phyloP scores from a whole-genome alignment of 305 asterid genomes.

The Fraxinus sp. region DNA sequence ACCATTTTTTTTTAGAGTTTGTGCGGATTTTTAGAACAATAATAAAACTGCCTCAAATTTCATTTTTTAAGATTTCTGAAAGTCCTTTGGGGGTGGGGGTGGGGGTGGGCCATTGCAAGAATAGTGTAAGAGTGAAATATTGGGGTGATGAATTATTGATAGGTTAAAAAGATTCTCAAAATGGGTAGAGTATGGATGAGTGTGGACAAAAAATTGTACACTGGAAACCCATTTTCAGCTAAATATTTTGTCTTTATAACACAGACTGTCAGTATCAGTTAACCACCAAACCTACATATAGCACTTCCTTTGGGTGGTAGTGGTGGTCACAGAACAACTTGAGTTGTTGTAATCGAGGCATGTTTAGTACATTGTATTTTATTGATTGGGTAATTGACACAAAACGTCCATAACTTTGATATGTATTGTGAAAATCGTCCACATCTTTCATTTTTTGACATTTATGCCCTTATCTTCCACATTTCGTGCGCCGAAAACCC shows the following conservation, averaged over 20 bases:
- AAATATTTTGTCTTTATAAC: slow-evolving; percentile 20
- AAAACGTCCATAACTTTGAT: too few relatives aligned
- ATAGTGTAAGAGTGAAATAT: neutral
- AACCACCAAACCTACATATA: neutral
- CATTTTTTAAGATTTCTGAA: neutral
- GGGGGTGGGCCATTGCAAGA: neutral
- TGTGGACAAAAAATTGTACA: slow-evolving; percentile 8
- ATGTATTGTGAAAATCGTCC: too few relatives aligned
- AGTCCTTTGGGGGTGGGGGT: neutral
- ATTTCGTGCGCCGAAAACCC: too few relatives aligned
- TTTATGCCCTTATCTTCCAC: too few relatives aligned
- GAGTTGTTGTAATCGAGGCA: neutral
- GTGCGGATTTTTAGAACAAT: too few relatives aligned
- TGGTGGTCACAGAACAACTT: neutral
- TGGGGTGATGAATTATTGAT: neutral
- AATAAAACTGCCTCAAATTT: too few relatives aligned
- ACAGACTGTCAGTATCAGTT: neutral
- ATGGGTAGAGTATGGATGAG: neutral
- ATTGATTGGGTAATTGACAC: too few relatives aligned
- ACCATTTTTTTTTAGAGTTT: neutral
- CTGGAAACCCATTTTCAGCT: slow-evolving; percentile 25
- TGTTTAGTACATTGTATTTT: neutral
- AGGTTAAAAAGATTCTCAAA: neutral
- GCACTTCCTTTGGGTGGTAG: neutral
- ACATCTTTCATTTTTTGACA: too few relatives aligned